Percentiles rank a stretch among this genome's conserved stretches.
Conservation (phyloP, 331 rosid genomes). For the Pyrus hybrid region DNA sequence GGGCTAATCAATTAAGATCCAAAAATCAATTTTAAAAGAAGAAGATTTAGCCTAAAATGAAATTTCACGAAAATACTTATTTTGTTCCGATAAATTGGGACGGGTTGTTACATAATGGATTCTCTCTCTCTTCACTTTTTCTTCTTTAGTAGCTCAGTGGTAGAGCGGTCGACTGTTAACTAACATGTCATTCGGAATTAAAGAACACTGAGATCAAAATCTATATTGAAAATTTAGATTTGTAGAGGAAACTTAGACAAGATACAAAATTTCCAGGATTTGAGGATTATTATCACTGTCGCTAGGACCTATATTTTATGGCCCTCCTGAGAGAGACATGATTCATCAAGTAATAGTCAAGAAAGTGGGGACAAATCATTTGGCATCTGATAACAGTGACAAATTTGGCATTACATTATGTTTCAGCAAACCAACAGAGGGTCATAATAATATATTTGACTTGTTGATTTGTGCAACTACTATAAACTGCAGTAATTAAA, state of each 20-base stretch:
- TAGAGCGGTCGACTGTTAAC: neutral
- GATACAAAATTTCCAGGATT: neutral
- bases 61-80: too few relatives aligned
- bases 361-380: constrained; percentile 14
- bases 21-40: too few relatives aligned
- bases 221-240: too few relatives aligned
- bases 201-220: too few relatives aligned
- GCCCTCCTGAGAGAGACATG: neutral
- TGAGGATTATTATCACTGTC: neutral
- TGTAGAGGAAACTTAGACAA: neutral
- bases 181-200: too few relatives aligned
- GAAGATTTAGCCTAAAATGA: too few relatives aligned
- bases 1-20: too few relatives aligned
- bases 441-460: too few relatives aligned
- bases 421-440: neutral
- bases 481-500: too few relatives aligned
- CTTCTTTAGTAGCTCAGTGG: neutral
- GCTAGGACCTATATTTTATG: neutral
- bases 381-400: neutral
- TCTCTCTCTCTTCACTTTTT: neutral
- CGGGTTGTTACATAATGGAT: too few relatives aligned
- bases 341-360: neutral
- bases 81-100: too few relatives aligned
- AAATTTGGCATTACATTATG: neutral
- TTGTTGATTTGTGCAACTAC: neutral